Evolutionary conservation across 305 asterid species (phyloP).

Genomic region (Fraxinus paxiana): DNA sequence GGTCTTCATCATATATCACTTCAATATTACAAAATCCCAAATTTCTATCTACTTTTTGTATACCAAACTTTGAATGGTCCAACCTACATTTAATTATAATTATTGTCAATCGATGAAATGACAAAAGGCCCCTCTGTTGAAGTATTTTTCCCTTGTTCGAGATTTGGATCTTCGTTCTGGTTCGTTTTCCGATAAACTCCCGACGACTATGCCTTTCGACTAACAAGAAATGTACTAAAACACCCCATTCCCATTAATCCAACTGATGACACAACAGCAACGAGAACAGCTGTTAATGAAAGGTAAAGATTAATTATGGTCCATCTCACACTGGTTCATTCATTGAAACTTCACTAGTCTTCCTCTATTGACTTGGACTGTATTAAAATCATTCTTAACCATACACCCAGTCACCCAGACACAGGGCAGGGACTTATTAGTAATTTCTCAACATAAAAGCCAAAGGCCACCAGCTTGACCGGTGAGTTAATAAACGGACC

Average conservation of each 20-base stretch:
- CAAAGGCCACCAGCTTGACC: conserved; percentile 16
- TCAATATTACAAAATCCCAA: conserved; percentile 22
- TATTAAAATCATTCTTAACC: not conserved
- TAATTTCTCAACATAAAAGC: conserved; percentile 22
- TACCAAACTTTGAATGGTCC: conserved; percentile 30
- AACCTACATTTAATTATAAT: conserved; percentile 3
- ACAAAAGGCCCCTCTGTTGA: conserved; percentile 23
- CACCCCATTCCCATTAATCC: conserved; percentile 18
- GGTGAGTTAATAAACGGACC: conserved; percentile 18
- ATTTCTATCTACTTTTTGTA: conserved; percentile 18
- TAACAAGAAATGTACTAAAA: not conserved
- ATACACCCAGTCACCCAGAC: not conserved
- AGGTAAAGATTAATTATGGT: conserved; percentile 31
- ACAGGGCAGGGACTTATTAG: conserved; percentile 26
- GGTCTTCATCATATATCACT: conserved; percentile 18
- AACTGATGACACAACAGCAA: conserved; percentile 19
- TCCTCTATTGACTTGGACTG: not conserved
- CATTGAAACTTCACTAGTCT: conserved; percentile 9
- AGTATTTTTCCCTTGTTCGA: not conserved
- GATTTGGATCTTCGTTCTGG: not conserved
- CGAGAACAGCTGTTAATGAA: conserved; percentile 45
- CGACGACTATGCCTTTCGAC: not conserved
- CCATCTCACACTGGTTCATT: conserved; percentile 26
- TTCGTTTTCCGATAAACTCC: not conserved
- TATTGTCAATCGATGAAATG: not conserved